Percentiles rank a stretch among this genome's conserved stretches.
phyloP scores from a whole-genome alignment of 495 filamentous ascomycete species.

The Penicillium pulvis region DNA sequence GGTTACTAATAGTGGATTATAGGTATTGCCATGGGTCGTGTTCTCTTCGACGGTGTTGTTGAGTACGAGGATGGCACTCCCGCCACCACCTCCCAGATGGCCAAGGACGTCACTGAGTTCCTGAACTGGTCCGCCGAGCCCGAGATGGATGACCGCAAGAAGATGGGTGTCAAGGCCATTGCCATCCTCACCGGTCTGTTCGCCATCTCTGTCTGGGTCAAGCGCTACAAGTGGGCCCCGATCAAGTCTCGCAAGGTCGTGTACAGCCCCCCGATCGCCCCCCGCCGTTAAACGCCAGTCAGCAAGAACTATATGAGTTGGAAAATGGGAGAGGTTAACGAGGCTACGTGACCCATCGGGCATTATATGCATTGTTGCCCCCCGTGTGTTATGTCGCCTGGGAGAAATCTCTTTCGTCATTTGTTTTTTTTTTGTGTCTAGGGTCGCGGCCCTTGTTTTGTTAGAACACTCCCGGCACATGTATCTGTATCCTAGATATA shows the following conservation, averaged over 20 bases:
- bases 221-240: slow-evolving; percentile 97
- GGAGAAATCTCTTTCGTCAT: slow-evolving; percentile 29
- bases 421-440: slow-evolving; percentile 34
- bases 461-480: slow-evolving; percentile 48
- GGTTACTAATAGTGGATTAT: slow-evolving; percentile 17
- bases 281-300: slow-evolving; percentile 43
- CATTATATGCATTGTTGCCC: slow-evolving; percentile 33
- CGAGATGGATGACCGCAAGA: slow-evolving; percentile 98
- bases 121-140: slow-evolving; percentile 99
- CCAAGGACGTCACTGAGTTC: slow-evolving; percentile 98
- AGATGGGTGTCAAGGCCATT: slow-evolving; percentile 97
- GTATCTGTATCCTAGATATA: slow-evolving; percentile 56
- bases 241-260: slow-evolving; percentile 94
- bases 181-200: slow-evolving; percentile 74
- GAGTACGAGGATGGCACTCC: slow-evolving; percentile 98
- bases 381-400: slow-evolving; percentile 25
- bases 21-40: slow-evolving; percentile 98
- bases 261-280: slow-evolving; percentile 70
- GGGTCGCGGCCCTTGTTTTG: slow-evolving; percentile 43
- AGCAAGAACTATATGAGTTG: slow-evolving; percentile 36
- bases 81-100: slow-evolving; percentile 96
- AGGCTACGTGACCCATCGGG: slow-evolving; percentile 32
- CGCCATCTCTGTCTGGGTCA: slow-evolving; percentile 93
- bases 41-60: slow-evolving; percentile 94
- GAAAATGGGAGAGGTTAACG: slow-evolving; percentile 37